Evolutionary conservation across 2,329 filamentous ascomycete genomes (phyloP), one percentile per base, ranked within the genome.

Genomic region (Cladosporium sp.): DNA sequence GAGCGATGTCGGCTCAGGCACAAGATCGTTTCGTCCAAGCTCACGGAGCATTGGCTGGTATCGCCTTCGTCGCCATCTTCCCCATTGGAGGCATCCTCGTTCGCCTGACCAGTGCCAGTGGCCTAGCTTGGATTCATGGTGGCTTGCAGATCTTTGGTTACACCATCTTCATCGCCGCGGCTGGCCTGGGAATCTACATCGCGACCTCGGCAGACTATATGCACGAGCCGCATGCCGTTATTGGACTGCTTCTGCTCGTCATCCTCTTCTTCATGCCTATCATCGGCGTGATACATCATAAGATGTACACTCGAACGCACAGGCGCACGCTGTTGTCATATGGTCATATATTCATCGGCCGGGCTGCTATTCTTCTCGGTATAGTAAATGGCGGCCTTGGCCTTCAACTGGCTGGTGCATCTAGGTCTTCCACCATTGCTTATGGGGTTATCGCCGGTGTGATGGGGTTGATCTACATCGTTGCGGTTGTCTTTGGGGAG

Each of bases 261-360:
- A 63, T 74, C 5, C 67, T 88, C 1, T 73, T 86, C 12, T 80
- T 87, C 64, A 80, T 83, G 63, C 82, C 82, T 0, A 66, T 78
- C 2, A 70, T 82, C 30, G 82, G 82, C 3, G 65, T 76, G 14
- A 58, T 82, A 1, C 82, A 56, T n/a, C 50, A 55, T 25, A 57
- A 37, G 34, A 7, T 58, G 34, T 60, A 54, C 34, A 43, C 58
- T 19, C 17, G 17, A 20, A 28, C 45, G 17, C 50, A 20, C 9
- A 47, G 37, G 39, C 56, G 45, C 15, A 63, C 56, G 5, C 19
- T 43, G n/a, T 54, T 36, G 59, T 52, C 51, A 14, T 52, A 50
- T 11, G 36, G 20, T 1, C 60, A 61, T 34, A 56, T 59, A 28
- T 61, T 55, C 34, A 51, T 47, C 15, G 58, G 60, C 9, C 19